Base-by-base conservation (phyloP, 768 basidiomycete genomes). In the Mycena pura region DNA sequence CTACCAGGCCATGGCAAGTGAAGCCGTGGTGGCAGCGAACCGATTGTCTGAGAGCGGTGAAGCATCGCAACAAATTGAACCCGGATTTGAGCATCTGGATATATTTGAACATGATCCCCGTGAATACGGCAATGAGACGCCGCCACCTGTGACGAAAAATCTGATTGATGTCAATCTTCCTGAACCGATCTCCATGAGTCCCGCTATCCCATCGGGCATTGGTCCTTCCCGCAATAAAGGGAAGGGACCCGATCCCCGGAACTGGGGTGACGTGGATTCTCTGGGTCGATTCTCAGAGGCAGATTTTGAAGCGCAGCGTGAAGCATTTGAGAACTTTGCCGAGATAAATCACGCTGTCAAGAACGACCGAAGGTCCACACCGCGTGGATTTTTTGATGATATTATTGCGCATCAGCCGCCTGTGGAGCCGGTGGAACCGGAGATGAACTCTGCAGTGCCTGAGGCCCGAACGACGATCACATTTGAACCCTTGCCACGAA, bases 161-260 rank as follows among this genome's bases (percentile, higher is more conserved):
- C n/a, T n/a, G n/a, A n/a, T n/a, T n/a, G n/a, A n/a, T n/a, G 49
- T 41, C n/a, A 31, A 43, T 21, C 28, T 13, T 5, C 39, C 27
- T 54, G 28, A 2, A 21, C 15, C 5, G n/a, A 11, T 41, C 14
- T 24, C 43, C 11, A 25, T 39, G 3, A 60, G 57, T 46, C 49
- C 57, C 11, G 48, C 49, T 10, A 22, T 51, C n/a, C 49, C 57
- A 6, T 41, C 27, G 4, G 63, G 65, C 31, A 58, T 60, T 19
- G 45, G 19, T 1, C 24, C 45, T 2, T 70, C 61, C 51, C 29
- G 60, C 1, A 24, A 28, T 21, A 60, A 59, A 41, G 47, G 47
- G 24, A 59, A 59, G 24, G 57, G 57, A 2, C 19, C 39, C n/a
- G 57, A 59, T 22, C 48, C 49, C 15, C 48, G 57, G n/a, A 60